Evolutionary conservation across 73 alveolate genomes (phyloP), one percentile per base, ranked within the genome.

Genomic region (Paraurostyla sp.): DNA sequence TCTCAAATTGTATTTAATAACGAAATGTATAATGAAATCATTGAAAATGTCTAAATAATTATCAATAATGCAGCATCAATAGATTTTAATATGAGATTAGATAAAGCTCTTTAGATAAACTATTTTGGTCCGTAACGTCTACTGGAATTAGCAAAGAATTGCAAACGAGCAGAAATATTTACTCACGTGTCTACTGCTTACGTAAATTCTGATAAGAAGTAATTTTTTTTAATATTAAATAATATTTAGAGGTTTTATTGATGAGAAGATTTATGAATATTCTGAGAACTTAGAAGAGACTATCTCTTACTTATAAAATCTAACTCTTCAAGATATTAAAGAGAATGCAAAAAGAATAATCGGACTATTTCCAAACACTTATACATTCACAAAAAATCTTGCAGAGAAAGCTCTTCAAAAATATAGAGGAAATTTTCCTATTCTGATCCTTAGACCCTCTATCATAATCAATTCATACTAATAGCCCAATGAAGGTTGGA

Each of bases 401-500:
- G 85, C 94, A 2, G 99, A 96, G 75, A 84, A 93, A 63, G 15
- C 95, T 13, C 85, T 96, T 18, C 33, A 51, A n/a, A 75, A 91
- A 54, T 87, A 93, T 16, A 71, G 93, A 58, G 95, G 96, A 0
- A 80, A 84, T 42, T 41, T 96, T 46, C 96, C 97, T 6, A 35
- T 95, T 33, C 48, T 92, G 20, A 95, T 96, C 18, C 56, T 81
- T 1, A 85, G 99, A 45, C 99, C 99, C 29, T 73, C 98, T 0
- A 96, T 96, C 78, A 90, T 96, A 23, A 97, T 96, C 0, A 82
- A 97, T 30, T 60, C 97, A 25, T 88, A 93, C 76, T 71, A 76
- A 13, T 94, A 95, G 56, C 99, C 99, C 20, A 30, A 75, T 29
- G 97, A 98, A 36, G 99, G 99, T 52, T 96, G 99, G 99, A 92